Evolutionary conservation across 2,329 filamentous ascomycete genomes (phyloP).

Genomic region (Metarhizium brunneum): DNA sequence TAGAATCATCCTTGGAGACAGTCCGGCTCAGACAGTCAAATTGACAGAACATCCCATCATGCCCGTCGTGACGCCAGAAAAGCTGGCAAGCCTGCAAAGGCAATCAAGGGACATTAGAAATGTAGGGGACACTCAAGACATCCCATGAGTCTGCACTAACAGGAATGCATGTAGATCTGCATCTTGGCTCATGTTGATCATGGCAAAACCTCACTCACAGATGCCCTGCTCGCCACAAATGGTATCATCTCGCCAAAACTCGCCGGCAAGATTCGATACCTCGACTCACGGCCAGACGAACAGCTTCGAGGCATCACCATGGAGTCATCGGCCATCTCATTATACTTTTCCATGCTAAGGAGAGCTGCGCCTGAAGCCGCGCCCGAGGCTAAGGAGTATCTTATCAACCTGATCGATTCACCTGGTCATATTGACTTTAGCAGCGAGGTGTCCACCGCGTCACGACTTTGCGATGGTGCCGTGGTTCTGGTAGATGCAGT

Average conservation of each 20-base stretch:
- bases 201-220: conserved; percentile 94
- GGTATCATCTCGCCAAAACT: conserved; percentile 98
- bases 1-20: not conserved
- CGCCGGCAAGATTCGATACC: conserved; percentile 94
- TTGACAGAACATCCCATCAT: conserved; percentile 42
- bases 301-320: conserved; percentile 97
- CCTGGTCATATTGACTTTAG: conserved; percentile 98
- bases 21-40: not conserved
- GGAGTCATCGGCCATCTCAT: conserved; percentile 96
- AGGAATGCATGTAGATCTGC: conserved; percentile 59
- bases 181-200: conserved; percentile 96
- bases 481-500: conserved; percentile 93
- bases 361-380: conserved; percentile 57
- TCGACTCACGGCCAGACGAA: conserved; percentile 93
- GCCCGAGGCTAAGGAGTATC: conserved; percentile 74
- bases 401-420: conserved; percentile 96
- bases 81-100: conserved; percentile 81
- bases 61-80: conserved; percentile 86
- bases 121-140: conserved; percentile 41
- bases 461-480: conserved; percentile 86
- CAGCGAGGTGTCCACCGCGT: conserved; percentile 94
- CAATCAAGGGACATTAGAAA: conserved; percentile 87
- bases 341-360: conserved; percentile 88
- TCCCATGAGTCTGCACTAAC: not conserved
- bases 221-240: conserved; percentile 94